Evolutionary conservation across 2,329 filamentous ascomycete genomes (phyloP).

Genomic region (Bertia moriformis): DNA sequence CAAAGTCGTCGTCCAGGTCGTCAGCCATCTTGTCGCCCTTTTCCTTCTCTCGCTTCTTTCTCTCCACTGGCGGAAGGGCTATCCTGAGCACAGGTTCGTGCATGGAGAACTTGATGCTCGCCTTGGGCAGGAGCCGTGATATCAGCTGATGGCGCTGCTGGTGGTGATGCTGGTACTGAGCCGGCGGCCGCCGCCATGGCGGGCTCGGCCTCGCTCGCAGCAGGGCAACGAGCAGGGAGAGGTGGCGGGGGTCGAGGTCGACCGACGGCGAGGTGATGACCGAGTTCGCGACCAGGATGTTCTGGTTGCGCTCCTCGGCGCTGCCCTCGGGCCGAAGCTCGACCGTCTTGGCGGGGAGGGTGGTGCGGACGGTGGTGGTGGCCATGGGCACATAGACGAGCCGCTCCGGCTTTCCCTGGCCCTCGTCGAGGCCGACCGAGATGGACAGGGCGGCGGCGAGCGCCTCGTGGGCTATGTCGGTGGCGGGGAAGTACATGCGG

Average conservation of each 20-base stretch:
- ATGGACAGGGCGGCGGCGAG: constrained; percentile 84
- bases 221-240: constrained; percentile 71
- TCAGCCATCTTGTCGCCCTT: too few species aligned
- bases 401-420: constrained; percentile 70
- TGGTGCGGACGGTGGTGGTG: constrained; percentile 87
- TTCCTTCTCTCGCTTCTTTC: too few species aligned
- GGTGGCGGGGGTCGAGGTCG: constrained; percentile 80
- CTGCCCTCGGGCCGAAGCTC: constrained; percentile 61
- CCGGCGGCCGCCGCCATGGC: constrained; percentile 23
- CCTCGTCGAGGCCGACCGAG: constrained; percentile 79
- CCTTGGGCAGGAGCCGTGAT: constrained; percentile 82
- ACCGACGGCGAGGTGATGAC: constrained; percentile 92
- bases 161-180: constrained; percentile 26
- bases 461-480: constrained; percentile 89
- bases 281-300: constrained; percentile 90
- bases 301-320: constrained; percentile 75
- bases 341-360: constrained; percentile 83
- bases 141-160: constrained; percentile 47
- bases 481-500: constrained; percentile 91
- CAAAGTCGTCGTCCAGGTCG: constrained; percentile 65
- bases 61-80: constrained; percentile 65
- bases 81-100: constrained; percentile 92
- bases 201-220: constrained; percentile 47
- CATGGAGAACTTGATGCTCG: constrained; percentile 86
- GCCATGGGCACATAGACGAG: constrained; percentile 93